Base-by-base conservation (phyloP, 1,139 yeast species). In the Trichomonascaceae sp. region DNA sequence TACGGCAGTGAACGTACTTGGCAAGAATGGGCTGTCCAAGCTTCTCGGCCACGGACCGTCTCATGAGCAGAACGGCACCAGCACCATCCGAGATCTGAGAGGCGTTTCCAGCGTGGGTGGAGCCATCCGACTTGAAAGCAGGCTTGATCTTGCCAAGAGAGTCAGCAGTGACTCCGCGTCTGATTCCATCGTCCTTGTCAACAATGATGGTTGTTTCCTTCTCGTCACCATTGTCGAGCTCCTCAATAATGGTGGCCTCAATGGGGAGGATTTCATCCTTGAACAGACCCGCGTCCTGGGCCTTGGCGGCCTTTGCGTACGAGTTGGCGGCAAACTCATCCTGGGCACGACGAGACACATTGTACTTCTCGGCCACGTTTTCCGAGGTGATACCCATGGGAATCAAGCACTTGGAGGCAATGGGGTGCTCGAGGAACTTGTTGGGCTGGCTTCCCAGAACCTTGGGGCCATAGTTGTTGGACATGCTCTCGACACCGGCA, bases 51-150 rank as follows among this genome's bases (percentile, higher is more conserved):
- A 77, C 67, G n/a, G 87, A 78, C 57, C 97, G 74, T 59, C 85
- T 74, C 69, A 82, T 80, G 46, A 87, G 67, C 40, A 87, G 60
- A 4, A 81, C 93, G 34, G 80, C 93, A 29, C 93, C 93, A 16
- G 93, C 95, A 56, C 97, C 97, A 55, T 87, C 97, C 18, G 93
- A 75, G 34, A 85, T 79, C 62, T 87, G 97, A 3, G 96, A 85
- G 3, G 97, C 84, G 59, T 87, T 87, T 52, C 97, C 97, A 27
- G 97, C 97, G 46, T 82, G 87, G 13, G 96, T 82, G 32, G 77
- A 56, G 43, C 97, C 97, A 46, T 74, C 74, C 45, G 71, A 67
- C 52, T 70, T 71, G 67, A 87, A 87, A n/a, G 96, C 95, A 13
- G 97, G 93, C 59, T 66, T 75, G 47, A 87, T 62, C 59, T 78